Percentiles rank a stretch among this genome's conserved stretches.
phyloP scores from a whole-genome alignment of 2,329 filamentous ascomycete species.

The Neonectria magnoliae region DNA sequence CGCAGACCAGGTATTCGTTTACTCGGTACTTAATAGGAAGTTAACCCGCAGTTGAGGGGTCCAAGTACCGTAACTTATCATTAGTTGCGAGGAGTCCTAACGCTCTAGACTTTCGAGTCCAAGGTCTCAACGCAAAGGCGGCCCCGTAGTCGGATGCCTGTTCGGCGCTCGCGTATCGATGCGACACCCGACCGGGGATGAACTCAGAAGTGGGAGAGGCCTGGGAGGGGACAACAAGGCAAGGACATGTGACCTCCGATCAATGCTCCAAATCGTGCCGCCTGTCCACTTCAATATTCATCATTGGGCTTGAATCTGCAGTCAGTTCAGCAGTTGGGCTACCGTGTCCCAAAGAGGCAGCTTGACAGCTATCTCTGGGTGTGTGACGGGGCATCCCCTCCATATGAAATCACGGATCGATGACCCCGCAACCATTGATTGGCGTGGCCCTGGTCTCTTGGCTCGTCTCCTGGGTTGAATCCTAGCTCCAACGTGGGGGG shows the following conservation, averaged over 20 bases:
- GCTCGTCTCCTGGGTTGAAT: not conserved
- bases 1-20: not conserved
- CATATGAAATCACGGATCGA: slow-evolving; percentile 1
- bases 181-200: slow-evolving; percentile 13
- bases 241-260: slow-evolving; percentile 15
- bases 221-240: not conserved
- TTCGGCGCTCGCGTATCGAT: slow-evolving; percentile 18
- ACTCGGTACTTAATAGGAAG: not conserved
- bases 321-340: slow-evolving; percentile 7
- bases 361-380: slow-evolving; percentile 16
- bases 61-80: not conserved
- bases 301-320: not conserved
- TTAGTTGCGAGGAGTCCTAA: not conserved
- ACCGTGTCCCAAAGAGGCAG: slow-evolving; percentile 17
- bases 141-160: slow-evolving; percentile 3
- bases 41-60: not conserved
- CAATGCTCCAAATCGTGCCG: slow-evolving; percentile 13
- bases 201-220: not conserved
- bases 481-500: slow-evolving; percentile 15
- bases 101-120: not conserved
- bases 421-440: slow-evolving; percentile 23
- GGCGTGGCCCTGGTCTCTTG: slow-evolving; percentile 4
- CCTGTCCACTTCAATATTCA: slow-evolving; percentile 3
- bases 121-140: not conserved
- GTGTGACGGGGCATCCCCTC: slow-evolving; percentile 2